A percentile compares a stretch with the other conserved stretches of the same genome.
These are phyloP conservation scores for Boletus sp. DNA, from an alignment of 768 basidiomycete genomes.

Conservation along the genomic window DNA sequence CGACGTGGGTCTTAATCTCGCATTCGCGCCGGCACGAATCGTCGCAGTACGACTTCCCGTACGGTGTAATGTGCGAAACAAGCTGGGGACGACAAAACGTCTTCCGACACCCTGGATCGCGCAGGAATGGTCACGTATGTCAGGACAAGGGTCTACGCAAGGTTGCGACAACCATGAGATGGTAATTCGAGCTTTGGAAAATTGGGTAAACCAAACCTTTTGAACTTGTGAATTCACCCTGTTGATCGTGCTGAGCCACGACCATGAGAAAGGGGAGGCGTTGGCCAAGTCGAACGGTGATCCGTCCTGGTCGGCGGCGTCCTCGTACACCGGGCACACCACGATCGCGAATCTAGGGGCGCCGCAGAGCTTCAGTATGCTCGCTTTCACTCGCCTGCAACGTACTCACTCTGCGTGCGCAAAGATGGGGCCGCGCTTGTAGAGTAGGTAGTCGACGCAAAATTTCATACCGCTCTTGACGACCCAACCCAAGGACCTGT, in stretches of 20 bases:
- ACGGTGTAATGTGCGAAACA: conserved; percentile 76
- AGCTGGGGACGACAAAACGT: conserved; percentile 63
- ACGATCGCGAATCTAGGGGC: conserved; percentile 77
- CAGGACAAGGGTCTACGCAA: conserved; percentile 75
- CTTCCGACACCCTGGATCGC: conserved; percentile 47
- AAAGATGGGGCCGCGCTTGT: conserved; percentile 93
- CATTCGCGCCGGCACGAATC: conserved; percentile 92
- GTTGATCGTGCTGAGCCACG: conserved; percentile 96
- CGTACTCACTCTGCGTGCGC: conserved; percentile 85
- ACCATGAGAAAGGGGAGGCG: conserved; percentile 77
- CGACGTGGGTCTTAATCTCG: conserved; percentile 51
- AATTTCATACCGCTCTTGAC: conserved; percentile 96
- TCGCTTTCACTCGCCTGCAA: too few relatives aligned
- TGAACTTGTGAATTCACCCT: conserved; percentile 95
- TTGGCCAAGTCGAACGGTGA: conserved; percentile 68
- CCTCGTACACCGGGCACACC: conserved; percentile 89
- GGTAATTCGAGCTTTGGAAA: not conserved
- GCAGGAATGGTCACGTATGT: conserved; percentile 93
- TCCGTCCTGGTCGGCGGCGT: conserved; percentile 61
- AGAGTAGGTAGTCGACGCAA: conserved; percentile 91
- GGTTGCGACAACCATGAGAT: conserved; percentile 1
- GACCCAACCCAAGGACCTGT: conserved; percentile 94
- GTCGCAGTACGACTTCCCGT: conserved; percentile 75
- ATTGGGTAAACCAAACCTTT: conserved; percentile 63
- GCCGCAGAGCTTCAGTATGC: not conserved